phyloP scores from a whole-genome alignment of 2,329 filamentous ascomycete species.

The Arthrobotrys pseudoclavata region DNA sequence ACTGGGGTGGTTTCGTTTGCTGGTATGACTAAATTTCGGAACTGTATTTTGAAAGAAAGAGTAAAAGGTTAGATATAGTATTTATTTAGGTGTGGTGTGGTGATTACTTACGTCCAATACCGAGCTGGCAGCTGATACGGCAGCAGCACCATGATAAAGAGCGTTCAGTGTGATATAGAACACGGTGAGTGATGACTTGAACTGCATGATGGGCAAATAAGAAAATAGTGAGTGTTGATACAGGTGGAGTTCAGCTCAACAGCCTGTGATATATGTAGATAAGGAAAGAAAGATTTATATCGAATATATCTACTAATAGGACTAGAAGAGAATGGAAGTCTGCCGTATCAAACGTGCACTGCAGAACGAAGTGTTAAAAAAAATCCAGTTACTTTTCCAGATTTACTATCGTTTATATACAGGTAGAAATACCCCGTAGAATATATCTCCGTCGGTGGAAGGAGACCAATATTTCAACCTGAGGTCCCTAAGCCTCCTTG shows the following conservation, averaged over 20 bases:
- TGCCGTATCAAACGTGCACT: slow-evolving; percentile 26
- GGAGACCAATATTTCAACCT: slow-evolving; percentile 16
- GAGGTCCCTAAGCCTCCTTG: slow-evolving; percentile 14
- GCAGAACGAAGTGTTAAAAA: slow-evolving; percentile 15
- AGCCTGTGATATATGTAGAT: slow-evolving; percentile 13
- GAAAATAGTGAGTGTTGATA: slow-evolving; percentile 11
- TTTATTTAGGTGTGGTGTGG: not conserved
- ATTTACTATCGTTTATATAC: slow-evolving; percentile 5
- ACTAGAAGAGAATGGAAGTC: slow-evolving; percentile 16
- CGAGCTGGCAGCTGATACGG: slow-evolving; percentile 31
- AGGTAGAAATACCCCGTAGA: not conserved
- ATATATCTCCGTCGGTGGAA: slow-evolving; percentile 27
- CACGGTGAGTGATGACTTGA: slow-evolving; percentile 27
- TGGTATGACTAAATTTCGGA: slow-evolving; percentile 48
- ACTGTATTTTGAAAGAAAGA: slow-evolving; percentile 21
- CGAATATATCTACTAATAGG: slow-evolving; percentile 5
- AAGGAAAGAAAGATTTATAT: slow-evolving; percentile 6
- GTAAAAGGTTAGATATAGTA: not conserved
- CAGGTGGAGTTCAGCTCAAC: slow-evolving; percentile 28
- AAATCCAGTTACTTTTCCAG: not conserved
- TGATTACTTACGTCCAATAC: slow-evolving; percentile 49
- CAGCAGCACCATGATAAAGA: slow-evolving; percentile 24
- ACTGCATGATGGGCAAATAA: slow-evolving; percentile 35
- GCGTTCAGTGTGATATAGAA: slow-evolving; percentile 25
- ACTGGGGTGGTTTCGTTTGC: not conserved